Percentiles rank a stretch among this genome's conserved stretches.
These are phyloP conservation scores for Naematelia aurantialba DNA, from an alignment of 768 basidiomycete genomes.

Conservation along the genomic window DNA sequence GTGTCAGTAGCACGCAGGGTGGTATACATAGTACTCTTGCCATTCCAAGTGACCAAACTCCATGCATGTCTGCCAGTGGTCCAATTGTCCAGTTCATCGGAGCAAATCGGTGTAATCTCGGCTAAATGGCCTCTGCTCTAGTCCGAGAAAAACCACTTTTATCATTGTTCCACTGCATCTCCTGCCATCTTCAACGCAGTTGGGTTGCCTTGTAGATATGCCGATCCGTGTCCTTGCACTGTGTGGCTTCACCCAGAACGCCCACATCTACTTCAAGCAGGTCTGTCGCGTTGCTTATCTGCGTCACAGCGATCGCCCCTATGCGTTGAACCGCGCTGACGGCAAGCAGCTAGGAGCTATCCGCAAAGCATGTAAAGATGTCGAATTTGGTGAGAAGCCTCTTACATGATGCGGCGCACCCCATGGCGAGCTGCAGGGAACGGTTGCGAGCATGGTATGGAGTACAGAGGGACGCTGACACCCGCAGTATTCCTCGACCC, in stretches of 20 bases:
- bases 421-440: background rate
- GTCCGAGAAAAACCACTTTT: no score
- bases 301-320: background rate
- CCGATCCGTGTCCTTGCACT: conserved; percentile 36
- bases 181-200: no score
- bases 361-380: conserved; percentile 47
- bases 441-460: no score
- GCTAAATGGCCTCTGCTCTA: background rate
- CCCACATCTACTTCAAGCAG: conserved; percentile 44
- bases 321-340: background rate
- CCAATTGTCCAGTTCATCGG: background rate
- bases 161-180: no score
- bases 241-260: conserved; percentile 49
- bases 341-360: conserved; percentile 39
- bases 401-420: background rate
- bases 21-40: no score
- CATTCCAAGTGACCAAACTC: no score
- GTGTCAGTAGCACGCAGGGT: no score
- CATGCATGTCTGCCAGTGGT: no score
- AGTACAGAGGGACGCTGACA: no score
- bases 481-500: conserved; percentile 46
- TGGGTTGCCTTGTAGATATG: background rate
- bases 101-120: background rate
- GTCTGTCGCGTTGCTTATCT: conserved; percentile 12
- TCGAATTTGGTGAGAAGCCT: conserved; percentile 43